phyloP scores from a whole-genome alignment of 2,329 filamentous ascomycete species.

The Apiospora kogelbergensis region DNA sequence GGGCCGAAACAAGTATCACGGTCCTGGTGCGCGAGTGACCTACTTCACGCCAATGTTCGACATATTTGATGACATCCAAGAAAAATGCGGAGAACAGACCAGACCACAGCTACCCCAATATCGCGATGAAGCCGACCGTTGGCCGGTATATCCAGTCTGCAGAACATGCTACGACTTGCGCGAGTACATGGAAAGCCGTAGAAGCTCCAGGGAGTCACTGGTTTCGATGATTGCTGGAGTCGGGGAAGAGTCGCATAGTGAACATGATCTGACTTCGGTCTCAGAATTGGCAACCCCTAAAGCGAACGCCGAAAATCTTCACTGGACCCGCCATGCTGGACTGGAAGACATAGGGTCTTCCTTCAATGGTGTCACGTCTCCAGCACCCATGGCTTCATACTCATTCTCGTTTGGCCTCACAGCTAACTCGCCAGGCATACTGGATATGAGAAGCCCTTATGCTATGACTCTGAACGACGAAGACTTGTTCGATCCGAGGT shows the following conservation, averaged over 20 bases:
- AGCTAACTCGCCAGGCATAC: conserved; percentile 30
- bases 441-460: conserved; percentile 39
- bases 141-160: conserved; percentile 40
- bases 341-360: conserved; percentile 32
- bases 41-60: conserved; percentile 46
- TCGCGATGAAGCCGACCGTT: conserved; percentile 40
- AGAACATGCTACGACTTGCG: conserved; percentile 41
- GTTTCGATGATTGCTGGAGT: conserved; percentile 41
- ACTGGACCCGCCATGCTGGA: conserved; percentile 32
- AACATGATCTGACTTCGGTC: conserved; percentile 40
- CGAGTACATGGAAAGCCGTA: conserved; percentile 40
- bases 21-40: conserved; percentile 38
- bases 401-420: conserved; percentile 26
- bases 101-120: conserved; percentile 41
- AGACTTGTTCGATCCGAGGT: conserved; percentile 31
- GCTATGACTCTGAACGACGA: conserved; percentile 35
- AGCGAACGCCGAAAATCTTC: conserved; percentile 25
- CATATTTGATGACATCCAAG: conserved; percentile 46
- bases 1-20: conserved; percentile 45
- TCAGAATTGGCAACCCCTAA: conserved; percentile 44
- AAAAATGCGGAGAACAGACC: conserved; percentile 39
- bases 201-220: conserved; percentile 42
- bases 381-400: conserved; percentile 21
- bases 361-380: conserved; percentile 31
- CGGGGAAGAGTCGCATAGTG: conserved; percentile 29